A percentile compares a stretch with the other conserved stretches of the same genome.
Evolutionary conservation across 495 filamentous ascomycete species (phyloP).

Genomic region (Venustampulla echinocandica): DNA sequence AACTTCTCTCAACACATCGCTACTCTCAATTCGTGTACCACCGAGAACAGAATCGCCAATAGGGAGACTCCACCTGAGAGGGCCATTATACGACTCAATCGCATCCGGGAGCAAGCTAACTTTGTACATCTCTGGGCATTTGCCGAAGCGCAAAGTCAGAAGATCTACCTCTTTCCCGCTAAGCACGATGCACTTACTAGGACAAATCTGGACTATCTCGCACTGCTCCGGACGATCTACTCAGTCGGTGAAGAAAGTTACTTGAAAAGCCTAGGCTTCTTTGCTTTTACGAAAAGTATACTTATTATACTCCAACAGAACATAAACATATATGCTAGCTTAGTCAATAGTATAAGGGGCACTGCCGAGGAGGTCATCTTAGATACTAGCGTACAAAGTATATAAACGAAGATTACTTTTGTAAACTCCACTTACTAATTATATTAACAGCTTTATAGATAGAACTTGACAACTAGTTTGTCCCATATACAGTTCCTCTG

Average conservation of each 20-base stretch:
- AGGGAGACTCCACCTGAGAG: slow-evolving; percentile 8
- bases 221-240: slow-evolving; percentile 5
- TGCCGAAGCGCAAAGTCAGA: slow-evolving; percentile 8
- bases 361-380: slow-evolving; percentile 10
- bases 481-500: slow-evolving; percentile 8
- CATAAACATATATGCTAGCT: slow-evolving; percentile 6
- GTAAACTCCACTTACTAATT: slow-evolving; percentile 2
- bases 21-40: slow-evolving; percentile 9
- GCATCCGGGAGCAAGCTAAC: slow-evolving; percentile 9
- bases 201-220: background rate
- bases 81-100: slow-evolving; percentile 9
- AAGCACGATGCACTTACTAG: slow-evolving; percentile 3
- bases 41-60: slow-evolving; percentile 5
- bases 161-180: slow-evolving; percentile 14
- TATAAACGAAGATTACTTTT: background rate
- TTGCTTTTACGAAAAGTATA: slow-evolving; percentile 12
- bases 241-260: slow-evolving; percentile 7
- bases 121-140: slow-evolving; percentile 8
- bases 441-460: slow-evolving; percentile 9
- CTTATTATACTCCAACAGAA: slow-evolving; percentile 11
- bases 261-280: slow-evolving; percentile 9
- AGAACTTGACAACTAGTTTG: slow-evolving; percentile 10
- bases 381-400: slow-evolving; percentile 8
- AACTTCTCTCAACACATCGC: slow-evolving; percentile 1
- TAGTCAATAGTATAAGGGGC: slow-evolving; percentile 11